Conservation (phyloP, 192 early-diverging fungal species). For the Kickxella alabastrina region DNA sequence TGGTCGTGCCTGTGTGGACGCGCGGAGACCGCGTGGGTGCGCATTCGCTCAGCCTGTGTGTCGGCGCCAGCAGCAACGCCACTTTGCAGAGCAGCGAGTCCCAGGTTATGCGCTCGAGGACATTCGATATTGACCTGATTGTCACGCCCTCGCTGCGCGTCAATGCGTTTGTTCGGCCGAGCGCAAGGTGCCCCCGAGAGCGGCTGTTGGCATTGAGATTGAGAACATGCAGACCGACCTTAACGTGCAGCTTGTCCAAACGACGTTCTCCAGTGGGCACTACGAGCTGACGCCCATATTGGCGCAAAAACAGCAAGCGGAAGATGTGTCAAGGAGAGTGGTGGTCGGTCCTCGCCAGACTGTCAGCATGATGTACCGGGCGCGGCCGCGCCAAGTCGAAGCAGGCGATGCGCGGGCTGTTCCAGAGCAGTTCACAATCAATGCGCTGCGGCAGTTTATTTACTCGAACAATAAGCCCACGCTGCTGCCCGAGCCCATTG, state of each 20-base stretch:
- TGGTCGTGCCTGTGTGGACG: constrained; percentile 80
- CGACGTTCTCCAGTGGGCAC: constrained; percentile 33
- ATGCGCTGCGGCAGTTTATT: constrained; percentile 44
- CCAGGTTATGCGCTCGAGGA: constrained; percentile 29
- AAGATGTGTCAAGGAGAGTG: background rate
- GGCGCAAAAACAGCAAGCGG: background rate
- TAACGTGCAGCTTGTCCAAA: constrained; percentile 42
- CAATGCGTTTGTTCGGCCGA: constrained; percentile 89
- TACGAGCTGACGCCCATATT: constrained; percentile 30
- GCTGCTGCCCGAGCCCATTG: constrained; percentile 15
- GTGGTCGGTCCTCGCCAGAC: constrained; percentile 36
- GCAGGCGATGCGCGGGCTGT: background rate
- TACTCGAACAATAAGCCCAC: constrained; percentile 35
- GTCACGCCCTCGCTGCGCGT: constrained; percentile 87
- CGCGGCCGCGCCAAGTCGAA: constrained; percentile 5
- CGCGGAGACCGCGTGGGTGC: constrained; percentile 89
- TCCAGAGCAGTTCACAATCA: constrained; percentile 52
- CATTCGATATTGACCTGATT: constrained; percentile 47
- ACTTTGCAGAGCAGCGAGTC: background rate
- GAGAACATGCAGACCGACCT: constrained; percentile 35
- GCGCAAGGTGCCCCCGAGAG: constrained; percentile 69
- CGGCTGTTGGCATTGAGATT: constrained; percentile 89
- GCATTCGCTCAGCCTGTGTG: constrained; percentile 51
- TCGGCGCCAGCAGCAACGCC: constrained; percentile 18
- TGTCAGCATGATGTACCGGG: constrained; percentile 31